phyloP scores from a whole-genome alignment of 768 basidiomycete genomes.

The Favolaschia claudopus region DNA sequence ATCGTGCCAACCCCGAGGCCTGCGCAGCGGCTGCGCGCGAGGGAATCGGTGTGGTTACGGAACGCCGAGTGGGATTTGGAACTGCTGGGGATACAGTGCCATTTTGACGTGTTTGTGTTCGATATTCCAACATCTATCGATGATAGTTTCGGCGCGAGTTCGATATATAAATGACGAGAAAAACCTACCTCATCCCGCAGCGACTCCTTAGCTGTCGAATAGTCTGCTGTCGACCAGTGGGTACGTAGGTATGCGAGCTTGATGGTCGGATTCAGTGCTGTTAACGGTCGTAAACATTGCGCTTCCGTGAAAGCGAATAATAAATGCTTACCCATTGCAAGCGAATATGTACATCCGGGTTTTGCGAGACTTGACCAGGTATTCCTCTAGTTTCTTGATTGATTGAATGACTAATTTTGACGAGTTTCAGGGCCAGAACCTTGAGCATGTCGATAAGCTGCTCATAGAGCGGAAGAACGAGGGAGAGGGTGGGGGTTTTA shows the following conservation, averaged over 20 bases:
- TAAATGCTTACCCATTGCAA: conserved; percentile 14
- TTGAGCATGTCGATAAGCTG: conserved; percentile 4
- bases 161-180: neutral
- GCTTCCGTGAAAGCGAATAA: neutral
- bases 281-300: neutral
- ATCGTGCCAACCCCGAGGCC: neutral
- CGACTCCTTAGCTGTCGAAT: neutral
- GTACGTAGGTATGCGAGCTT: neutral
- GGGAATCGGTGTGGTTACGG: too few species aligned
- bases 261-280: conserved; percentile 15
- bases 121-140: neutral
- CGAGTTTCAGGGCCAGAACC: neutral
- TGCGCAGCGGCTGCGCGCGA: neutral
- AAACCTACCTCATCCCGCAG: neutral
- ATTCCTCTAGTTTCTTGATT: conserved; percentile 22
- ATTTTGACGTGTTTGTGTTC: neutral
- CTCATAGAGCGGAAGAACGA: conserved; percentile 27
- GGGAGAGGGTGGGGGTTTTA: conserved; percentile 26
- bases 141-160: too few species aligned
- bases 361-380: conserved; percentile 11
- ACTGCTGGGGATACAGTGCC: neutral
- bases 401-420: conserved; percentile 17
- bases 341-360: conserved; percentile 24
- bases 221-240: conserved; percentile 4
- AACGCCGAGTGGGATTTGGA: neutral